Evolutionary conservation across 768 basidiomycete genomes (phyloP).

Genomic region (Tulasnella sp.): DNA sequence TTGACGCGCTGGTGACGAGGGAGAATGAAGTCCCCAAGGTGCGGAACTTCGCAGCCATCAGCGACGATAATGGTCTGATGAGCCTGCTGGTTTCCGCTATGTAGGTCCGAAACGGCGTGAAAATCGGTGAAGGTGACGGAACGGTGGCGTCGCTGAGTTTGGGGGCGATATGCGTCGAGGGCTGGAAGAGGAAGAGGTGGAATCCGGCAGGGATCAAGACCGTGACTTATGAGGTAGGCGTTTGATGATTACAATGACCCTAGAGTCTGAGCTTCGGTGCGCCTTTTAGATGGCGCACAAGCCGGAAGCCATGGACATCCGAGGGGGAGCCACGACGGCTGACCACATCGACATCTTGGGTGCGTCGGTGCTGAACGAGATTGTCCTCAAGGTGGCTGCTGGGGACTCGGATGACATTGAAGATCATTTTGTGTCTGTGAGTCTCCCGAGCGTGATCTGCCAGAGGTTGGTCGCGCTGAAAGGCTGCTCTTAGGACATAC

Average conservation of each 20-base stretch:
- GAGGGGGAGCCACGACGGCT: constrained; percentile 86
- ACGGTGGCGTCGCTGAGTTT: constrained; percentile 77
- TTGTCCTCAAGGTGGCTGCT: constrained; percentile 82
- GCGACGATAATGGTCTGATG: constrained; percentile 10
- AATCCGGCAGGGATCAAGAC: constrained; percentile 85
- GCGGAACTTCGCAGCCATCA: constrained; percentile 7
- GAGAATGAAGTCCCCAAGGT: constrained; percentile 49
- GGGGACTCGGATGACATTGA: constrained; percentile 61
- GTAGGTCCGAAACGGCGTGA: constrained; percentile 74
- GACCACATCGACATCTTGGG: constrained; percentile 84
- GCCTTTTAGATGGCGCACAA: constrained; percentile 57
- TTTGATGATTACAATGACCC: background rate
- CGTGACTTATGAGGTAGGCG: constrained; percentile 69
- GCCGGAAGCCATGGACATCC: constrained; percentile 56
- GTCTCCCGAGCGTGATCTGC: background rate
- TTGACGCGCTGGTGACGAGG: constrained; percentile 73
- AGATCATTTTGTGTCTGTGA: constrained; percentile 16
- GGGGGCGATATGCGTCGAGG: constrained; percentile 94
- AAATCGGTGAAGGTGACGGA: constrained; percentile 91
- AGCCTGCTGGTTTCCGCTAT: background rate
- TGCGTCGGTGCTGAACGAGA: constrained; percentile 71
- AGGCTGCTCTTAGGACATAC: background rate
- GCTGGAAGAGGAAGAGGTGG: constrained; percentile 83
- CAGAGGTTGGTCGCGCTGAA: background rate
- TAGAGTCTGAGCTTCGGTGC: background rate